phyloP scores from a whole-genome alignment of 2,329 filamentous ascomycete genomes.

The Thelonectria rubi region DNA sequence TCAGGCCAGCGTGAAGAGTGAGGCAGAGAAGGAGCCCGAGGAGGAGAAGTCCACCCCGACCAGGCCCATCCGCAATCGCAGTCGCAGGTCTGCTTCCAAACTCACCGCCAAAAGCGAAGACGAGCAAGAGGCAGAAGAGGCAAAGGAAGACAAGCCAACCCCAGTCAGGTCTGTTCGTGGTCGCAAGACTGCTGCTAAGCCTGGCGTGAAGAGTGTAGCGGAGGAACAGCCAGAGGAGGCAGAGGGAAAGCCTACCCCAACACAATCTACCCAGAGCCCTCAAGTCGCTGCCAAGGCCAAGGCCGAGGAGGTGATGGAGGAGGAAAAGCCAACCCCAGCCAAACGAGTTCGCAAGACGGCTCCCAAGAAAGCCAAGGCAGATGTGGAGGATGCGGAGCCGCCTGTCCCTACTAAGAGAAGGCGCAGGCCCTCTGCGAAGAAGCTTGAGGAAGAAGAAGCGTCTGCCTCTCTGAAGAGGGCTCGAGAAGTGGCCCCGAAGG shows the following conservation, averaged over 20 bases:
- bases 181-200: conserved; percentile 11
- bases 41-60: conserved; percentile 37
- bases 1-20: conserved; percentile 6
- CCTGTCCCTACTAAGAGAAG: conserved; percentile 44
- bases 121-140: too few species aligned
- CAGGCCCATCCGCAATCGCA: conserved; percentile 24
- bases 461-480: background rate
- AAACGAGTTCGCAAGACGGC: conserved; percentile 25
- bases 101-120: too few species aligned
- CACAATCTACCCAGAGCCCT: too few species aligned
- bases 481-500: conserved; percentile 8
- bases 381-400: conserved; percentile 42
- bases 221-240: too few species aligned
- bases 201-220: too few species aligned
- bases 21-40: conserved; percentile 28
- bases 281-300: conserved; percentile 3
- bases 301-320: conserved; percentile 33
- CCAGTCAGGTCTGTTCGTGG: conserved; percentile 27
- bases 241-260: too few species aligned
- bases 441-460: background rate
- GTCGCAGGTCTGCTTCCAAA: too few species aligned
- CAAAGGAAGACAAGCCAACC: too few species aligned
- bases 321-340: conserved; percentile 16
- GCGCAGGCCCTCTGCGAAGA: conserved; percentile 42
- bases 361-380: conserved; percentile 30